phyloP scores from a whole-genome alignment of 179 eudicot genomes.

The Spinacia oleracea region DNA sequence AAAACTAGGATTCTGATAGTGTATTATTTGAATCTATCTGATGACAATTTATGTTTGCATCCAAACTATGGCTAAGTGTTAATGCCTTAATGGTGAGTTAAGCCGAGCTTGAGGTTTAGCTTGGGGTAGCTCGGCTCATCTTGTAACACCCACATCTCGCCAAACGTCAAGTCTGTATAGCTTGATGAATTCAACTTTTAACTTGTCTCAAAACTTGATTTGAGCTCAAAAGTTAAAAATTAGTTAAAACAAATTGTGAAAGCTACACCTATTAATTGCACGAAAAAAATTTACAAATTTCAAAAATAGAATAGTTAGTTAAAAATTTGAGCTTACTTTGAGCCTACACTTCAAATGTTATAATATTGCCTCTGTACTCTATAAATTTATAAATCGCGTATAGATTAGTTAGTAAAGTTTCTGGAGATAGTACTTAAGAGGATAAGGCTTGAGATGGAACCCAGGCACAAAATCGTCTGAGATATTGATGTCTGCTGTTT shows the following conservation, averaged over 20 bases:
- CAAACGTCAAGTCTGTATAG: neutral
- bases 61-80: neutral
- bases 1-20: neutral
- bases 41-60: conserved; percentile 1
- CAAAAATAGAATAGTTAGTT: too few species aligned
- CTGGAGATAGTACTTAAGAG: neutral
- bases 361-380: neutral
- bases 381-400: neutral
- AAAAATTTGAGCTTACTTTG: too few species aligned
- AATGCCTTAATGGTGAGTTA: neutral
- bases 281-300: too few species aligned
- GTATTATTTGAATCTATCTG: neutral
- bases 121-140: neutral
- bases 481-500: neutral
- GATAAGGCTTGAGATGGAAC: neutral
- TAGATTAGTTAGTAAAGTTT: neutral
- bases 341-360: too few species aligned
- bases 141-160: neutral
- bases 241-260: neutral
- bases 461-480: neutral
- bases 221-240: too few species aligned
- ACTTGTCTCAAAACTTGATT: too few species aligned
- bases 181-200: too few species aligned
- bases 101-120: neutral
- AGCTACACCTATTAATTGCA: neutral